A percentile compares a stretch with the other conserved stretches of the same genome.
Evolutionary conservation across 257 asterid species (phyloP).

Genomic region (Osmanthus fragrans): DNA sequence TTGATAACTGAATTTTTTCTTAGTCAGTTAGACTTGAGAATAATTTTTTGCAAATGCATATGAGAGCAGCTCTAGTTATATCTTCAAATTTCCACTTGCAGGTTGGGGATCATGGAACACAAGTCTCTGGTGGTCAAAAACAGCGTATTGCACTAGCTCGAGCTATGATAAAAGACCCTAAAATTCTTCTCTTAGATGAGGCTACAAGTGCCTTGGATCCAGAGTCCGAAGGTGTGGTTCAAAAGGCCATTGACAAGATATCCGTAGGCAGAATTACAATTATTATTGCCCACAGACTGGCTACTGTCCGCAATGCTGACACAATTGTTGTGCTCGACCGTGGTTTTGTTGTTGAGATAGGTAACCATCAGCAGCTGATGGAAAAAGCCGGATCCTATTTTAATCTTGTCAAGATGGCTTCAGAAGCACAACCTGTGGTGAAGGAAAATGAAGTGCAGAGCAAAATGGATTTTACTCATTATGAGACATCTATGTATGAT

Average conservation of each 20-base stretch:
- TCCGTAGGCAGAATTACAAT: slow-evolving; percentile 65
- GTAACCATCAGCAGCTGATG: slow-evolving; percentile 66
- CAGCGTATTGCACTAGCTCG: slow-evolving; percentile 86
- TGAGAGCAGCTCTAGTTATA: not conserved
- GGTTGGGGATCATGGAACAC: slow-evolving; percentile 85
- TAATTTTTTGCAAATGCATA: not conserved
- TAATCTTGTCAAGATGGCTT: slow-evolving; percentile 69
- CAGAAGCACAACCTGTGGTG: slow-evolving; percentile 45
- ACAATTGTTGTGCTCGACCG: slow-evolving; percentile 62
- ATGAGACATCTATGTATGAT: slow-evolving; percentile 26
- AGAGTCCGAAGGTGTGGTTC: slow-evolving; percentile 64
- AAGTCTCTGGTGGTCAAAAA: slow-evolving; percentile 85
- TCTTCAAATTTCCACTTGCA: slow-evolving; percentile 24
- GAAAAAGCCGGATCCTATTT: slow-evolving; percentile 57
- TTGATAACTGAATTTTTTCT: not conserved
- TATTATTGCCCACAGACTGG: slow-evolving; percentile 75
- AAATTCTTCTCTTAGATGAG: slow-evolving; percentile 73
- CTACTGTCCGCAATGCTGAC: slow-evolving; percentile 73
- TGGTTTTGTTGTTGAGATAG: slow-evolving; percentile 68
- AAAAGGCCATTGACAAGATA: slow-evolving; percentile 75
- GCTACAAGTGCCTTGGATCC: slow-evolving; percentile 89
- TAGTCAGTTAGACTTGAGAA: not conserved
- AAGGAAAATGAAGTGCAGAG: slow-evolving; percentile 28
- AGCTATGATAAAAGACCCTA: slow-evolving; percentile 79
- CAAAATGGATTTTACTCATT: slow-evolving; percentile 26